phyloP scores from a whole-genome alignment of 2,329 filamentous ascomycete genomes.

The Fusarium sp. region DNA sequence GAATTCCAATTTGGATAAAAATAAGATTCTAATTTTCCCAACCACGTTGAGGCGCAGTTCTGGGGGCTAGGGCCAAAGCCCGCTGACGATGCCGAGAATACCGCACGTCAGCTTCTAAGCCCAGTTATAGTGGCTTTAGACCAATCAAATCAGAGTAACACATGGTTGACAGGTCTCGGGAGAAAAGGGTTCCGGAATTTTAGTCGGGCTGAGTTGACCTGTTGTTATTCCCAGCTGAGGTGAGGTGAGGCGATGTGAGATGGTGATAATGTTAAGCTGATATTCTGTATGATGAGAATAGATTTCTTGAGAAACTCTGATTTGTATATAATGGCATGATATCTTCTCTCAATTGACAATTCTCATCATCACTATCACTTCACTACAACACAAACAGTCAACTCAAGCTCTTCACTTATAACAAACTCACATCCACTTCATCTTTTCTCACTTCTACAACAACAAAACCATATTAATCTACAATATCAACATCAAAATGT shows the following conservation, averaged over 20 bases:
- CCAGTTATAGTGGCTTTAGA: background rate
- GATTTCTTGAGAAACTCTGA: background rate
- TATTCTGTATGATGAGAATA: background rate
- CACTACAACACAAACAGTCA: constrained; percentile 16
- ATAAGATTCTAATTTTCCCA: constrained; percentile 7
- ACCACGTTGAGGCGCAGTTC: constrained; percentile 27
- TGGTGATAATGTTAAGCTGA: background rate
- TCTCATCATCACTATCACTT: constrained; percentile 33
- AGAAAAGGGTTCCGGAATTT: constrained; percentile 13
- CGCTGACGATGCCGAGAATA: constrained; percentile 28
- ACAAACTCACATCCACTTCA: background rate
- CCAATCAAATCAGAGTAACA: background rate
- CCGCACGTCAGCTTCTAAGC: constrained; percentile 32
- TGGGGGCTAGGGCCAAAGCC: constrained; percentile 32
- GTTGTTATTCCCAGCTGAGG: constrained; percentile 34
- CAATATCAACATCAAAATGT: constrained; percentile 46
- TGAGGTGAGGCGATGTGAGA: background rate
- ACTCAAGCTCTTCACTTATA: background rate
- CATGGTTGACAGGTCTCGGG: constrained; percentile 11
- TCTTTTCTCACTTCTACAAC: background rate
- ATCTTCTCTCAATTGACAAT: constrained; percentile 16
- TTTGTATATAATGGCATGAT: constrained; percentile 41
- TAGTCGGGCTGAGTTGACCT: constrained; percentile 21
- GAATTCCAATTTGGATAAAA: background rate
- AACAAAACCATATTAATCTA: background rate